Evolutionary conservation across 164 flowering plant genomes (phyloP), one percentile per base, ranked within the genome.

Genomic region (Vitis riparia): DNA sequence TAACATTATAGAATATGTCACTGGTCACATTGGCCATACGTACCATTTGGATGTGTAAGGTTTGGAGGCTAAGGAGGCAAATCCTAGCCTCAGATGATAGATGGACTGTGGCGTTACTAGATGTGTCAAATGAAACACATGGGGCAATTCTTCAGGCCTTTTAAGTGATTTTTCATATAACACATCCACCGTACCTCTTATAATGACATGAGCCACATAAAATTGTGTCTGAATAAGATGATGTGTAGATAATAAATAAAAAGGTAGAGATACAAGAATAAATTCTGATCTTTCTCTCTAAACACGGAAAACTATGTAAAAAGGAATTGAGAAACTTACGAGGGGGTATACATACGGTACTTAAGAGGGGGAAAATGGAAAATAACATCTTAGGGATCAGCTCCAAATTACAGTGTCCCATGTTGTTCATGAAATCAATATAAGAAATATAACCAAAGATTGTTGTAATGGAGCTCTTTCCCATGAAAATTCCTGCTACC

Each of bases 91-190:
- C 3, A 86, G 75, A 66, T 90, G 93, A 51, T 86, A 91, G 55
- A 92, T 78, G 14, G 95, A 89, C 37, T 86, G 82, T 0, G 87
- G 81, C 0, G 89, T 89, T 0, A 95, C 90, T 11, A 88, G 82
- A 69, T 92, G 97, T 0, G 90, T 92, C 17, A 92, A 70, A 67
- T 92, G 86, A 50, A 90, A 88, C 10, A 86, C 92, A 62, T 90
- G 78, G 1, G 85, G 81, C 15, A 62, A 48, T 12, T 88, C 88
- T 49, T 73, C 83, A 47, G 49, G 51, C 51, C 85, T 85, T 6
- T 66, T 60, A 0, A 83, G 84, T 29, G 87, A 73, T 0, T 68
- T 71, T 58, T 84, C 83, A 13, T 90, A 82, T 12, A 86, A 5
- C 7, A 77, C 44, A 29, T 87, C 95, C 79, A 75, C 29, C 0